These are phyloP conservation scores for Claviceps citrina DNA, from an alignment of 2,329 filamentous ascomycete species.

Conservation along the genomic window DNA sequence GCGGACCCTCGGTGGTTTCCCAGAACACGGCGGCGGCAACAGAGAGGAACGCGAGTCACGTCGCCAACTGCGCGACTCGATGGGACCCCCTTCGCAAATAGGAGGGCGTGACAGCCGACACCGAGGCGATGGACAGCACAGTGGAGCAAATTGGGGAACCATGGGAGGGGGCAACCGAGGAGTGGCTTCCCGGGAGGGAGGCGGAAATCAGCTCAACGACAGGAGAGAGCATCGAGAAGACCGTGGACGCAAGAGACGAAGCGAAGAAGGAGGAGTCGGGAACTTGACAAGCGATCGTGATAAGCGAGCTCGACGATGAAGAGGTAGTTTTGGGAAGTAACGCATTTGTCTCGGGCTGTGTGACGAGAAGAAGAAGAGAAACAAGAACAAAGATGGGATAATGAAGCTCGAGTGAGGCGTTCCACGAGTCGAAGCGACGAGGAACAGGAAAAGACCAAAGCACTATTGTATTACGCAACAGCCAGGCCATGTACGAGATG, in stretches of 20 bases:
- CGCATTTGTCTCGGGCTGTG: background rate
- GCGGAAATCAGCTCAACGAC: slow-evolving; percentile 17
- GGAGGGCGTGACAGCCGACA: slow-evolving; percentile 20
- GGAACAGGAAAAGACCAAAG: too few species aligned
- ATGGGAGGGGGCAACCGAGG: slow-evolving; percentile 14
- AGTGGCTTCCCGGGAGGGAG: slow-evolving; percentile 17
- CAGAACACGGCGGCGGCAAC: slow-evolving; percentile 10
- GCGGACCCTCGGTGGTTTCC: slow-evolving; percentile 20
- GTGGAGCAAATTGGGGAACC: slow-evolving; percentile 10
- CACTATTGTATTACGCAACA: background rate
- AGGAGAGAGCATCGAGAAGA: slow-evolving; percentile 21
- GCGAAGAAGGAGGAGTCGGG: slow-evolving; percentile 31
- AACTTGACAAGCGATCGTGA: slow-evolving; percentile 29
- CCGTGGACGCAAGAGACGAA: slow-evolving; percentile 24
- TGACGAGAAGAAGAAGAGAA: background rate
- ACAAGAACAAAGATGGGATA: background rate
- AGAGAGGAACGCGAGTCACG: slow-evolving; percentile 22
- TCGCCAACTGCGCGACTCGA: slow-evolving; percentile 15
- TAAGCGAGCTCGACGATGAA: slow-evolving; percentile 37
- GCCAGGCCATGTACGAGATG: slow-evolving; percentile 1
- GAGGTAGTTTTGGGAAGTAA: background rate
- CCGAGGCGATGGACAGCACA: slow-evolving; percentile 12
- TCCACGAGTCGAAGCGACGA: background rate
- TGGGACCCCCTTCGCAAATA: slow-evolving; percentile 16
- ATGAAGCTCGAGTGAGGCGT: background rate